Evolutionary conservation across 768 basidiomycete genomes (phyloP).

Genomic region (Leucogyrophana mollusca): DNA sequence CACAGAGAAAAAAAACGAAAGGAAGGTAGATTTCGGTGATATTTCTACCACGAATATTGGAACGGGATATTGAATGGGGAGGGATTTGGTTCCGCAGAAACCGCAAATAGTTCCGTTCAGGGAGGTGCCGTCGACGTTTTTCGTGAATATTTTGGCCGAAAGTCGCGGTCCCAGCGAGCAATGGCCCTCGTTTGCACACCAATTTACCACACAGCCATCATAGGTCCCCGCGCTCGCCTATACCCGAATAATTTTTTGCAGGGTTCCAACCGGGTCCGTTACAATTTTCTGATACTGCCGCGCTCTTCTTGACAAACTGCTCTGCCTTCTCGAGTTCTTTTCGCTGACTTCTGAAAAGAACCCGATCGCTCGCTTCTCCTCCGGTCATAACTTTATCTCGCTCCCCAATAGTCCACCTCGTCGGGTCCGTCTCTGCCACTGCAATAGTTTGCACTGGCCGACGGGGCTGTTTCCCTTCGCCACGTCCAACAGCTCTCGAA

Average conservation of each 20-base stretch:
- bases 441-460: too few species aligned
- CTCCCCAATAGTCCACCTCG: too few species aligned
- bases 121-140: constrained; percentile 12
- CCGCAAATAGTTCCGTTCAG: constrained; percentile 28
- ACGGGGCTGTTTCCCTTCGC: too few species aligned
- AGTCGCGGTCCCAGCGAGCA: constrained; percentile 17
- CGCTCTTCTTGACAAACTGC: constrained; percentile 1
- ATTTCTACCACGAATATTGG: constrained; percentile 32
- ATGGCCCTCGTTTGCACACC: constrained; percentile 18
- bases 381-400: too few species aligned
- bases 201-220: constrained; percentile 35
- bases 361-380: too few species aligned
- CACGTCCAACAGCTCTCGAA: too few species aligned
- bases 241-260: constrained; percentile 34
- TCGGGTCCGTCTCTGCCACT: too few species aligned
- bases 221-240: constrained; percentile 38
- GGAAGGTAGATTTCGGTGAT: constrained; percentile 25
- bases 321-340: constrained; percentile 8
- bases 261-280: constrained; percentile 19
- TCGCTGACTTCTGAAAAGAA: too few species aligned
- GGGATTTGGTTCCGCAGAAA: constrained; percentile 31
- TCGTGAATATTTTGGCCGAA: constrained; percentile 31
- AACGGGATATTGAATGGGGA: constrained; percentile 34
- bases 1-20: constrained; percentile 29
- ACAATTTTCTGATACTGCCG: constrained; percentile 10